Conservation (phyloP, 179 eudicot species). For the Amaranthus tricolor region DNA sequence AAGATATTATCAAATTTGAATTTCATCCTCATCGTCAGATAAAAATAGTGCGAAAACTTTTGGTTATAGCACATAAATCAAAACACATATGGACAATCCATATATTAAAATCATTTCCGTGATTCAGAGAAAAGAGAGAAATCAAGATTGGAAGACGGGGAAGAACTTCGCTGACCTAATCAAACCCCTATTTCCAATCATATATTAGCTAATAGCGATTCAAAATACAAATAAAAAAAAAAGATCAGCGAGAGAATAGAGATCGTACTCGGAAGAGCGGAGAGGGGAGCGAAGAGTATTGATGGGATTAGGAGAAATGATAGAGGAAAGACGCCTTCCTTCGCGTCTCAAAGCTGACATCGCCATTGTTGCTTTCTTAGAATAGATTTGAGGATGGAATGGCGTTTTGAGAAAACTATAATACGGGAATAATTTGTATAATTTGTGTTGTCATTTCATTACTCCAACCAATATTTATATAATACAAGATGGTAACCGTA, state of each 20-base stretch:
- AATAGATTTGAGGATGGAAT: conserved; percentile 1
- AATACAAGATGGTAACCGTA: too few relatives aligned
- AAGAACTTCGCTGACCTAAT: background rate
- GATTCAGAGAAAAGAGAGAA: background rate
- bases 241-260: conserved; percentile 7
- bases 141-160: background rate
- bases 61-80: too few relatives aligned
- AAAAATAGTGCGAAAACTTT: background rate
- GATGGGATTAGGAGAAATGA: conserved; percentile 46
- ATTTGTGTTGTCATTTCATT: too few relatives aligned
- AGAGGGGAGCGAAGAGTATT: conserved; percentile 51
- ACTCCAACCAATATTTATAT: too few relatives aligned
- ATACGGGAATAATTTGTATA: too few relatives aligned
- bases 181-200: conserved; percentile 2
- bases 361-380: conserved; percentile 30
- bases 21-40: background rate
- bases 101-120: background rate
- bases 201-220: background rate
- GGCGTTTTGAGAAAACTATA: too few relatives aligned
- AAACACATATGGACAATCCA: background rate
- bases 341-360: conserved; percentile 51
- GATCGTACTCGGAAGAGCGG: conserved; percentile 53
- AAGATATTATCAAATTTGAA: background rate
- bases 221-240: conserved; percentile 3
- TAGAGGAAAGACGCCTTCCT: conserved; percentile 56